Base-by-base conservation (phyloP, 2,329 filamentous ascomycete species). In the Colletotrichum neosansevieriae region DNA sequence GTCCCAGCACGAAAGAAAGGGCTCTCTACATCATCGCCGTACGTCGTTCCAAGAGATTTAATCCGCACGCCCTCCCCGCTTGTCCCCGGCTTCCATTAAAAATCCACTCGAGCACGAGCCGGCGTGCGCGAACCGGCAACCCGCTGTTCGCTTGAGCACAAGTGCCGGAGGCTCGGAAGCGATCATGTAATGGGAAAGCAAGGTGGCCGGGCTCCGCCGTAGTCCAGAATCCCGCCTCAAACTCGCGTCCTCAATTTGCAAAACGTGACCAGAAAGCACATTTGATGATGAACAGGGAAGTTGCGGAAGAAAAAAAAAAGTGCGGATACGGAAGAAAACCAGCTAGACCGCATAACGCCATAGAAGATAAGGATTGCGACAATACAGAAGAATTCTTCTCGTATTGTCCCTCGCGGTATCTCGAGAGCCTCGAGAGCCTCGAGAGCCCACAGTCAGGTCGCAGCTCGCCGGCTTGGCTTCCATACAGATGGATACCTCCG, bases 281-380 rank as follows among this genome's bases (percentile, higher is more conserved):
- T 29, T 29, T 38, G 36, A 38, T 53, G 58, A 42, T 34, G 58
- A 45, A n/a, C 47, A 61, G 36, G 58, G 58, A 53, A 51, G 58
- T 11, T 11, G 21, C 19, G 15, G 32, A 34, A 17, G 21, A 29
- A 32, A 45, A 11, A 32, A 45, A 11, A 11, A 29, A 29, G 7
- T 29, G 6, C 17, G 42, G 12, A 42, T 53, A 11, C 21, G 11
- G 21, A 44, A 34, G 58, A 53, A 10, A 24, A 32, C 54, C 15
- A 29, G 45, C 32, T 58, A 54, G 60, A 32, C 12, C 45, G 60
- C 47, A 64, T 56, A 65, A 68, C 65, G 61, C 40, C 45, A 68
- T 68, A 36, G 47, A 49, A 32, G n/a, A 40, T 24, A 32, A 50
- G n/a, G 13, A 65, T 65, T 32, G 54, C 65, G 65, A 65, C 54